Evolutionary conservation across 345 rosid genomes (phyloP), one percentile per base, ranked within the genome.

Genomic region (Lumnitzera racemosa): DNA sequence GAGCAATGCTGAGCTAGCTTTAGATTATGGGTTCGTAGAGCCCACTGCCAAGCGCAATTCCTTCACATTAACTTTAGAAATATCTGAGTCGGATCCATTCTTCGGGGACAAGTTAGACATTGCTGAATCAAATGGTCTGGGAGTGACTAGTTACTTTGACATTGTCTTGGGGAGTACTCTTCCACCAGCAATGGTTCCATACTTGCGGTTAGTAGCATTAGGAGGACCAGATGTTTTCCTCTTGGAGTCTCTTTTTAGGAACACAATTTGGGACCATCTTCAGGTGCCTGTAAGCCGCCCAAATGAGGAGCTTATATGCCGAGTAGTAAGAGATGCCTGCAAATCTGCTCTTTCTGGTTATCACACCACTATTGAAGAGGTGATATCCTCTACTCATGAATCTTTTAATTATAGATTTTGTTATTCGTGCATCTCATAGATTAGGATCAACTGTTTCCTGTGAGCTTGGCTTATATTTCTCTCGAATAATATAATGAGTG

Each of bases 1-100:
- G 82, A 92, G 91, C 72, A 92, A 92, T 57, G 86, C 90, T 1
- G 98, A 92, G 73, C 74, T 92, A 59, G 96, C 96, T 68, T 74
- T 89, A 53, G 98, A 92, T 80, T 87, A 89, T 58, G 98, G 98
- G 43, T 87, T 92, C 77, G 70, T 80, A 62, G 98, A 92, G 72
- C 65, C 80, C 56, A 85, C 64, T 55, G 46, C 91, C 1, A 75
- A 70, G 53, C 87, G 96, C 62, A 87, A 87, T 83, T 51, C 83
- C 12, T 92, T 81, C 67, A 83, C 91, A n/a, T 71, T 92, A 46
- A 85, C 98, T 17, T 72, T 92, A 41, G 87, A 65, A 69, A 83
- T 92, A 68, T 71, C 92, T 1, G 89, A 87, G 61, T 74, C 88
- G 1, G 98, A 89, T 64, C 84, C 83, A 1, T 83, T 80, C 67